phyloP scores from a whole-genome alignment of 2,329 filamentous ascomycete species.

The Nemania bipapillata region DNA sequence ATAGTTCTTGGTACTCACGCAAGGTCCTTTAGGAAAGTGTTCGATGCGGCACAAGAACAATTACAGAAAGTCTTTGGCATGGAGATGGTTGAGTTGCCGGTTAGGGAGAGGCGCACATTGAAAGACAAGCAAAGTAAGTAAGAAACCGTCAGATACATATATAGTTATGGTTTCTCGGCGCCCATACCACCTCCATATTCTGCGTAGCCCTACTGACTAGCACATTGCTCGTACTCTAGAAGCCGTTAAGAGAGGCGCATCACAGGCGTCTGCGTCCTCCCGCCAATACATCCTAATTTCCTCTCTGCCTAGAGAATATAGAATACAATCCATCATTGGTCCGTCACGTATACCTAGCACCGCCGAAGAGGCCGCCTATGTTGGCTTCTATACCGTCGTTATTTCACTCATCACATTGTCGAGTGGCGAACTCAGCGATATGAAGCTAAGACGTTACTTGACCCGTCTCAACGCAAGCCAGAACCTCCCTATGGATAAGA shows the following conservation, averaged over 20 bases:
- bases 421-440: slow-evolving; percentile 78
- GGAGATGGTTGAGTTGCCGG: slow-evolving; percentile 85
- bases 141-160: neutral
- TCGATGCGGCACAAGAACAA: slow-evolving; percentile 77
- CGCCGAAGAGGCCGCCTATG: slow-evolving; percentile 80
- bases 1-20: slow-evolving; percentile 76
- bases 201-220: slow-evolving; percentile 51
- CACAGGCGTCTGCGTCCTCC: slow-evolving; percentile 65
- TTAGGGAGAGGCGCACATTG: slow-evolving; percentile 81
- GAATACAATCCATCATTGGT: slow-evolving; percentile 71
- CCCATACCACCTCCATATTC: neutral
- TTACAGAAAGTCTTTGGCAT: slow-evolving; percentile 85
- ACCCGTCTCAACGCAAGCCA: slow-evolving; percentile 78
- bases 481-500: slow-evolving; percentile 78
- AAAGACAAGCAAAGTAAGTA: slow-evolving; percentile 76
- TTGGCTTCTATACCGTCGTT: slow-evolving; percentile 81
- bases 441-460: slow-evolving; percentile 81
- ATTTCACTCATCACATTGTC: slow-evolving; percentile 80
- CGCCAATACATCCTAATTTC: slow-evolving; percentile 82
- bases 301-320: slow-evolving; percentile 74
- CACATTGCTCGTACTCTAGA: slow-evolving; percentile 45
- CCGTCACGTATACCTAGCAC: slow-evolving; percentile 74
- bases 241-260: slow-evolving; percentile 54
- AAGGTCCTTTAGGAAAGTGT: slow-evolving; percentile 79
- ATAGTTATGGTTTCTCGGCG: neutral